Evolutionary conservation across 1,284 basidiomycete genomes (phyloP).

Genomic region (Ceratobasidium papillatum): DNA sequence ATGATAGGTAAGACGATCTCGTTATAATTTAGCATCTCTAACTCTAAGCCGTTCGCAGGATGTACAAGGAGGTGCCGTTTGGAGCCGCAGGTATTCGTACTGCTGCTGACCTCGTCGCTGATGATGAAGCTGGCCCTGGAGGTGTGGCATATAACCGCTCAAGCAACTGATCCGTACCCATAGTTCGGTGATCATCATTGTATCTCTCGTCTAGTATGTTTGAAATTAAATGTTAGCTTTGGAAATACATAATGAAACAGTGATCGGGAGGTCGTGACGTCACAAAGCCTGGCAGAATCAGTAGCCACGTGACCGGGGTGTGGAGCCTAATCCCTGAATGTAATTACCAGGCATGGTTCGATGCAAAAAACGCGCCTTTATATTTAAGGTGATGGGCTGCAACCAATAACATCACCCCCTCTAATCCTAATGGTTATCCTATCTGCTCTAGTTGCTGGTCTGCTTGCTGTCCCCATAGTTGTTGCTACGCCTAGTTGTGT

Average conservation of each 20-base stretch:
- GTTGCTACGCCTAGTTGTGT: neutral
- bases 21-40: neutral
- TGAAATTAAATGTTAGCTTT: no score
- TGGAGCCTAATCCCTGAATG: no score
- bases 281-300: no score
- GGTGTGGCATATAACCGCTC: slow-evolving; percentile 39
- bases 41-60: neutral
- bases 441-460: neutral
- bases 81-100: slow-evolving; percentile 45
- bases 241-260: no score
- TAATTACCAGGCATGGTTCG: neutral
- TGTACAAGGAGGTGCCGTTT: slow-evolving; percentile 45
- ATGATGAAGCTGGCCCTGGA: slow-evolving; percentile 42
- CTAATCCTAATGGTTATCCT: neutral
- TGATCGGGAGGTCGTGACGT: no score
- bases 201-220: no score
- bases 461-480: neutral
- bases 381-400: neutral
- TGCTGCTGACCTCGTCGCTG: slow-evolving; percentile 43
- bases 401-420: neutral
- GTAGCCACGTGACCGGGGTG: no score
- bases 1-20: slow-evolving; percentile 26
- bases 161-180: neutral
- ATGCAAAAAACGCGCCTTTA: neutral
- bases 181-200: no score